Percentiles rank a stretch among this genome's conserved stretches.
phyloP scores from a whole-genome alignment of 805 yeast genomes.

The Kockiozyma suomiensis region DNA sequence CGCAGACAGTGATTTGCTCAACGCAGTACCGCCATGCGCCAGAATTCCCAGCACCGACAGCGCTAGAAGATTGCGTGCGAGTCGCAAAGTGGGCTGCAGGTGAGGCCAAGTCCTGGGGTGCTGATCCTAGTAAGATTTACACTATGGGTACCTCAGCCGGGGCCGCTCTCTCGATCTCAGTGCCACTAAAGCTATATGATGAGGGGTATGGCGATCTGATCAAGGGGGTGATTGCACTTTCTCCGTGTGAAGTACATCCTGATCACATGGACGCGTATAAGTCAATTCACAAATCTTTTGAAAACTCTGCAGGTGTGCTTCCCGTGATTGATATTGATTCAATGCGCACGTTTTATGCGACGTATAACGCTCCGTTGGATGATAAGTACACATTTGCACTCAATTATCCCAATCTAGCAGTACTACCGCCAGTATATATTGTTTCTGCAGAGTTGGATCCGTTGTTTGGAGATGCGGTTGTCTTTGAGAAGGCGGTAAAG shows the following conservation, averaged over 20 bases:
- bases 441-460: constrained; percentile 22
- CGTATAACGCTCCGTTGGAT: constrained; percentile 14
- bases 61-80: constrained; percentile 11
- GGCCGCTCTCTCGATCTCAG: constrained; percentile 13
- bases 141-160: constrained; percentile 18
- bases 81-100: constrained; percentile 12
- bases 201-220: constrained; percentile 4
- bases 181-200: constrained; percentile 5
- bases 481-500: background rate
- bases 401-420: constrained; percentile 7
- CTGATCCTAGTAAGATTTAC: constrained; percentile 1
- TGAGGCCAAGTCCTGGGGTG: constrained; percentile 9
- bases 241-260: constrained; percentile 12
- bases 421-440: constrained; percentile 1
- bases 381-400: constrained; percentile 11
- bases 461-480: constrained; percentile 2
- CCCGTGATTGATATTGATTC: constrained; percentile 17
- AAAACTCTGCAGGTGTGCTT: constrained; percentile 1
- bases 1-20: constrained; percentile 15
- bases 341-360: constrained; percentile 10
- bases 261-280: constrained; percentile 3
- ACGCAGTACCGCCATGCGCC: constrained; percentile 21
- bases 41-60: constrained; percentile 12
- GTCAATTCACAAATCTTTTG: constrained; percentile 9
- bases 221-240: constrained; percentile 4